These are phyloP conservation scores for Avena sativa DNA, from an alignment of 176 grass and related monocot genomes.

Conservation along the genomic window DNA sequence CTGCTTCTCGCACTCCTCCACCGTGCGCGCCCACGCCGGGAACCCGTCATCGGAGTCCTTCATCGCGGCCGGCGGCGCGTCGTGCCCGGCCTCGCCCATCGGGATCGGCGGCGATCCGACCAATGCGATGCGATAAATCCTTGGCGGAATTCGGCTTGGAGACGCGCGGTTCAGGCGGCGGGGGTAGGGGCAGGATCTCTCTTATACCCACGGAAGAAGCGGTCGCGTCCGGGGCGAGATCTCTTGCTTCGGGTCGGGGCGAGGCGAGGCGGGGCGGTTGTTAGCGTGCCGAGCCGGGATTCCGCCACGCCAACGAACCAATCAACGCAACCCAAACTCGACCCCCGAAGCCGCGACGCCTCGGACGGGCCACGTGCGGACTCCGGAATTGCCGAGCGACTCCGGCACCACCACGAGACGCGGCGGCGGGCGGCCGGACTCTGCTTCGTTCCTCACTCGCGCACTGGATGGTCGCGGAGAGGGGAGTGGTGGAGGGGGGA, in stretches of 20 bases:
- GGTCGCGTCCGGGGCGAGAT: conserved; percentile 3
- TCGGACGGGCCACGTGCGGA: background rate
- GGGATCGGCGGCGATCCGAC: background rate
- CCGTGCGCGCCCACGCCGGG: conserved; percentile 79
- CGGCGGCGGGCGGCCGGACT: background rate
- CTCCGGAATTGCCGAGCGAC: background rate
- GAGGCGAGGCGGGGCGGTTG: background rate
- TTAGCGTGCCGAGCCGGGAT: conserved; percentile 10
- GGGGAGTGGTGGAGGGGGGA: no score
- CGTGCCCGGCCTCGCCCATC: conserved; percentile 74
- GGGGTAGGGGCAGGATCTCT: background rate
- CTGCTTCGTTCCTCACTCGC: background rate
- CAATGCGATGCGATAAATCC: background rate
- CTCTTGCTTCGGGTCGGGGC: background rate
- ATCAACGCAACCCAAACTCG: no score
- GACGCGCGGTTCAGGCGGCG: background rate
- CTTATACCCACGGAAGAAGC: background rate
- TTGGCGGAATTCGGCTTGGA: background rate
- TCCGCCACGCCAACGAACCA: background rate
- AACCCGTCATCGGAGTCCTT: conserved; percentile 17
- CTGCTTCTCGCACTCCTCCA: conserved; percentile 61
- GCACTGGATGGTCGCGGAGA: background rate
- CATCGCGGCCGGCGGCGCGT: conserved; percentile 16
- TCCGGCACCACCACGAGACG: background rate
- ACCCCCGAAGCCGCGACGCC: background rate